phyloP scores from a whole-genome alignment of 805 yeast genomes.

The Candida michaelii region DNA sequence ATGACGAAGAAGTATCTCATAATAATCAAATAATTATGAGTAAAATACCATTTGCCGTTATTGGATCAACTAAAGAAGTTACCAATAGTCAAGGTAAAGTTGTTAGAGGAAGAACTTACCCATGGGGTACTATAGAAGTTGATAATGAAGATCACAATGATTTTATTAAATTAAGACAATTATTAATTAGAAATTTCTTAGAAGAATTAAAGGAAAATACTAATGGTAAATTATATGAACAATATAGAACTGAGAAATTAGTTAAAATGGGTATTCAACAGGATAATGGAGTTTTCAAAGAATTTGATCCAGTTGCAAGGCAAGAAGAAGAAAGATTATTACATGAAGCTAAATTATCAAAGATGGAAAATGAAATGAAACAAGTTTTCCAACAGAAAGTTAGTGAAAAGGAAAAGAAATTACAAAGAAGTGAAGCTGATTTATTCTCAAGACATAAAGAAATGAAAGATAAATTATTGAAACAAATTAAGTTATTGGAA shows the following conservation, averaged over 20 bases:
- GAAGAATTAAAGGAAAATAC: constrained; percentile 93
- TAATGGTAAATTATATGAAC: constrained; percentile 72
- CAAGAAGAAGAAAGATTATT: constrained; percentile 91
- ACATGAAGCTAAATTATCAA: constrained; percentile 91
- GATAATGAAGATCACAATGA: constrained; percentile 94
- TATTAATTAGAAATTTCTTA: constrained; percentile 84
- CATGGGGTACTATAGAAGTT: constrained; percentile 97
- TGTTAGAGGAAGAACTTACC: constrained; percentile 90
- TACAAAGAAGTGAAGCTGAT: constrained; percentile 96
- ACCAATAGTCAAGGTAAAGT: constrained; percentile 69
- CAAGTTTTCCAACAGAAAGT: constrained; percentile 95
- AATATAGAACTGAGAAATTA: constrained; percentile 84
- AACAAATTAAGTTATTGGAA: constrained; percentile 86
- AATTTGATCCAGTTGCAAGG: constrained; percentile 87
- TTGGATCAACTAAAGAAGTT: constrained; percentile 80
- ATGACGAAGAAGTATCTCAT: constrained; percentile 77
- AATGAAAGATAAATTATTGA: constrained; percentile 90
- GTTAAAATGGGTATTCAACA: constrained; percentile 82
- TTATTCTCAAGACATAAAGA: constrained; percentile 93
- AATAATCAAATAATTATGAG: constrained; percentile 66
- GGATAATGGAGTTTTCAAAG: constrained; percentile 90
- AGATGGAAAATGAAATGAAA: constrained; percentile 96
- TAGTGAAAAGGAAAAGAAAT: constrained; percentile 92
- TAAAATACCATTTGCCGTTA: constrained; percentile 87
- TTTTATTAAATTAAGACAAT: constrained; percentile 83